These are phyloP conservation scores for Calonectria pseudoturangicola DNA, from an alignment of 2,329 filamentous ascomycete species.

Conservation along the genomic window DNA sequence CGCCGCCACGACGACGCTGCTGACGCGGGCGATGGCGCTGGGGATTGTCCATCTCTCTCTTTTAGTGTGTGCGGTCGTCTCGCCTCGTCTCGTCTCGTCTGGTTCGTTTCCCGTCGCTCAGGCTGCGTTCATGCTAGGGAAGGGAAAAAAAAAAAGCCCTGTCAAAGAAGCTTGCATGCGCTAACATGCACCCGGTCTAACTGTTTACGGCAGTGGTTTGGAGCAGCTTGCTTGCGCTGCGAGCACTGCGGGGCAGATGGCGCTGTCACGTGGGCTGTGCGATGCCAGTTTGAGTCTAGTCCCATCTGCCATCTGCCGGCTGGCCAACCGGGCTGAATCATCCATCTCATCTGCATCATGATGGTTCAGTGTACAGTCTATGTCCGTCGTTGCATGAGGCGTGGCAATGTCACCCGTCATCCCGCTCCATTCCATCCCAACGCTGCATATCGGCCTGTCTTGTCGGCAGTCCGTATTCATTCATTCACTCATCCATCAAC, in stretches of 20 bases:
- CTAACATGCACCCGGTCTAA: not conserved
- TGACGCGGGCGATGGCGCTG: conserved; percentile 15
- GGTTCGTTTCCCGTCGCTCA: not conserved
- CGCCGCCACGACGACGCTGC: conserved; percentile 10
- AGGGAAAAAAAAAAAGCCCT: conserved; percentile 19
- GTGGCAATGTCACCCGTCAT: too few relatives aligned
- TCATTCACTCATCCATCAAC: too few relatives aligned
- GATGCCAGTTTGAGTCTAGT: too few relatives aligned
- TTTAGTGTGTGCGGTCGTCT: conserved; percentile 1
- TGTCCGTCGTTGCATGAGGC: too few relatives aligned
- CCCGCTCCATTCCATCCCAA: too few relatives aligned
- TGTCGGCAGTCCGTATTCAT: too few relatives aligned
- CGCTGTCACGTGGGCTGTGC: not conserved
- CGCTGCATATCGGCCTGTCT: too few relatives aligned
- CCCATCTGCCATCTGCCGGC: too few relatives aligned
- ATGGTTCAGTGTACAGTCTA: too few relatives aligned
- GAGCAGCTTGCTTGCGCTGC: conserved; percentile 13
- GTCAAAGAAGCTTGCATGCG: conserved; percentile 13
- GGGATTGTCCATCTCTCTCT: conserved; percentile 21
- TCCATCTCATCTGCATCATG: too few relatives aligned
- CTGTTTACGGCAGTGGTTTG: not conserved
- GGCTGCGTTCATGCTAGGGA: conserved; percentile 8
- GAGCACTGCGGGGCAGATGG: not conserved
- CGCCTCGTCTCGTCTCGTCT: not conserved
- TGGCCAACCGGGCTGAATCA: too few relatives aligned